Conservation (phyloP, 176 grass and related monocot species). For the Cenchrus purpureus region DNA sequence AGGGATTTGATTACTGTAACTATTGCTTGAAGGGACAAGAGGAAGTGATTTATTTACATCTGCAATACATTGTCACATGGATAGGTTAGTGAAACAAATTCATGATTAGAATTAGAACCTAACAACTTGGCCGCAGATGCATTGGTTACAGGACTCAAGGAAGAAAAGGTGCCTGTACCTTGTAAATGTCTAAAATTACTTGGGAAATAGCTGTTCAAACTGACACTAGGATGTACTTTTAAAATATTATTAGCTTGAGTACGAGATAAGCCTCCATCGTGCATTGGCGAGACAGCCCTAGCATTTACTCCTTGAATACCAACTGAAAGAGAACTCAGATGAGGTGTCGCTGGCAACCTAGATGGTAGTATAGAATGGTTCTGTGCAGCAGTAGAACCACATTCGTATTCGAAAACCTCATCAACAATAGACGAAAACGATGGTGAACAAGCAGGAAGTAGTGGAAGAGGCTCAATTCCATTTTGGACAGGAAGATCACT, state of each 20-base stretch:
- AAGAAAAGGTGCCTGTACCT: slow-evolving; percentile 49
- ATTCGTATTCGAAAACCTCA: slow-evolving; percentile 82
- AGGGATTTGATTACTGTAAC: slow-evolving; percentile 37
- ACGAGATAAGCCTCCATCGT: slow-evolving; percentile 52
- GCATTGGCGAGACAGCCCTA: slow-evolving; percentile 47
- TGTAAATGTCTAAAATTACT: slow-evolving; percentile 57
- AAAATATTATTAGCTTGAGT: slow-evolving; percentile 45
- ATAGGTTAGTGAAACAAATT: slow-evolving; percentile 51
- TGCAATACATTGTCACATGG: slow-evolving; percentile 48
- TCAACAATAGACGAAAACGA: slow-evolving; percentile 97
- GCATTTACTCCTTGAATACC: slow-evolving; percentile 57
- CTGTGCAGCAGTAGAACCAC: slow-evolving; percentile 31
- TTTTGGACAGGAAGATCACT: slow-evolving; percentile 47
- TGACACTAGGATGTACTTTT: slow-evolving; percentile 39
- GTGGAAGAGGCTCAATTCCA: slow-evolving; percentile 54
- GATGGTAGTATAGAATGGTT: slow-evolving; percentile 41
- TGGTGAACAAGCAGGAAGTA: slow-evolving; percentile 66
- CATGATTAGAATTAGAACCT: slow-evolving; percentile 64
- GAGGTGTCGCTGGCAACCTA: slow-evolving; percentile 54
- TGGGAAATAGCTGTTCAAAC: slow-evolving; percentile 45
- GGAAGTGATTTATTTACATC: slow-evolving; percentile 57
- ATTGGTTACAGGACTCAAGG: slow-evolving; percentile 39
- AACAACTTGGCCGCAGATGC: slow-evolving; percentile 55
- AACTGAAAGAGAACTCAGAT: slow-evolving; percentile 44
- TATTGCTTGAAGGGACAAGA: slow-evolving; percentile 40